Conservation (phyloP, 1,284 basidiomycete species). For the Pyrrhoderma lamaoense region DNA sequence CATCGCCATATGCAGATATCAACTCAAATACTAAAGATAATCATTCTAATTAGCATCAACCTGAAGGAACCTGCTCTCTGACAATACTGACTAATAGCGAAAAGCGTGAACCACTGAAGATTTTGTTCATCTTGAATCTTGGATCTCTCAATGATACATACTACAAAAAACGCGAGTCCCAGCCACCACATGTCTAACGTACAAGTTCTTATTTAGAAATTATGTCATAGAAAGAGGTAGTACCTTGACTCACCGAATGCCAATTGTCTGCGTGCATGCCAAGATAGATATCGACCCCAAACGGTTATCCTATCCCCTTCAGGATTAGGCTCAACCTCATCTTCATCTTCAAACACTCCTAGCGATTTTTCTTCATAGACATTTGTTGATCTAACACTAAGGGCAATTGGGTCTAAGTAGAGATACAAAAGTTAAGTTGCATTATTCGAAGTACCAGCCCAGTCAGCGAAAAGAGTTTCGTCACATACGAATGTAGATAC, state of each 20-base stretch:
- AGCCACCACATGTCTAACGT: slow-evolving; percentile 87
- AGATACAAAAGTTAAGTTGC: slow-evolving; percentile 1
- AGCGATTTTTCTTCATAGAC: slow-evolving; percentile 91
- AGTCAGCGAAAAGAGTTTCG: no score
- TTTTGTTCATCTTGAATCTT: slow-evolving; percentile 47
- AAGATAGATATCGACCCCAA: slow-evolving; percentile 70
- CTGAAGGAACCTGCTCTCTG: slow-evolving; percentile 23
- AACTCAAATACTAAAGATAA: slow-evolving; percentile 66
- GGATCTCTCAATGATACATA: slow-evolving; percentile 82
- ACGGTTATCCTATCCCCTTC: slow-evolving; percentile 43
- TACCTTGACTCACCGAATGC: slow-evolving; percentile 39
- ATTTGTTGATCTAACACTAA: slow-evolving; percentile 87
- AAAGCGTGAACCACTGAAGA: slow-evolving; percentile 71
- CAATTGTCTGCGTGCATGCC: slow-evolving; percentile 81
- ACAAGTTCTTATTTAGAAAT: background rate
- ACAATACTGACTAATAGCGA: slow-evolving; percentile 55
- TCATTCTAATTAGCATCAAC: slow-evolving; percentile 1
- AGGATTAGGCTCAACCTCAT: slow-evolving; percentile 36
- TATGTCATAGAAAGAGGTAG: background rate
- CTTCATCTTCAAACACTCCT: slow-evolving; percentile 49
- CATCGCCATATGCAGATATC: slow-evolving; percentile 87
- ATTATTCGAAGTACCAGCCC: slow-evolving; percentile 3
- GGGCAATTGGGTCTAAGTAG: slow-evolving; percentile 56
- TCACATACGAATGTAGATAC: no score
- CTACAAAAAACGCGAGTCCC: slow-evolving; percentile 64